A percentile compares a stretch with the other conserved stretches of the same genome.
phyloP scores from a whole-genome alignment of 208 protist genomes.

The Novymonas esmeraldas region DNA sequence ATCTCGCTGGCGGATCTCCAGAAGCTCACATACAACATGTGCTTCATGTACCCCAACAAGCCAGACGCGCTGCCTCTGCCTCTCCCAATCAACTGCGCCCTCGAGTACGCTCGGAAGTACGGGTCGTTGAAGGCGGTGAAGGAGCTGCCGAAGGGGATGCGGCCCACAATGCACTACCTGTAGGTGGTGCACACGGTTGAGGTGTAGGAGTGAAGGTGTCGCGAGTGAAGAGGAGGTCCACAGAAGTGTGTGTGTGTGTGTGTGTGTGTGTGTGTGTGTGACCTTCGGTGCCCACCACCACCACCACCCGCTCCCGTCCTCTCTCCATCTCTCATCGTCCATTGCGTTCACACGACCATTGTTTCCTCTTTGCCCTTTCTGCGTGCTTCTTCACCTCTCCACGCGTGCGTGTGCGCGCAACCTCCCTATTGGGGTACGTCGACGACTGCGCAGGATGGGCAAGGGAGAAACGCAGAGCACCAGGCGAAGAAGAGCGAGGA shows the following conservation, averaged over 20 bases:
- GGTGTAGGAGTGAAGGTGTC: background rate
- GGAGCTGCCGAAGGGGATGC: constrained; percentile 31
- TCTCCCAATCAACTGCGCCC: constrained; percentile 63
- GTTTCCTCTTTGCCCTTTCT: too few species aligned
- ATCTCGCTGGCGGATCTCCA: constrained; percentile 38
- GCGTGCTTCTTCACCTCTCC: too few species aligned
- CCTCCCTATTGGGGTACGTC: too few species aligned
- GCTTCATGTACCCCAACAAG: constrained; percentile 75
- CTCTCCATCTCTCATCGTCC: too few species aligned
- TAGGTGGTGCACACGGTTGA: constrained; percentile 16
- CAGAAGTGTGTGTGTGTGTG: background rate
- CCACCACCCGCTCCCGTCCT: background rate
- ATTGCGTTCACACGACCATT: too few species aligned
- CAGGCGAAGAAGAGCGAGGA: background rate
- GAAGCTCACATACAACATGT: constrained; percentile 50
- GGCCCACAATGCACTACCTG: constrained; percentile 63
- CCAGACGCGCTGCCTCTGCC: constrained; percentile 59
- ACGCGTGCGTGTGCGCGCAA: too few species aligned
- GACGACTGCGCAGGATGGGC: too few species aligned
- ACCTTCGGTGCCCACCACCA: too few species aligned
- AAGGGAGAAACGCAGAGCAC: too few species aligned
- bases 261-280: background rate
- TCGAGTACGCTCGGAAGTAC: constrained; percentile 64
- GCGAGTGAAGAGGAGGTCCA: too few species aligned
- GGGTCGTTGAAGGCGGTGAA: constrained; percentile 27